Evolutionary conservation across 139 green algal genomes (phyloP), one percentile per base, ranked within the genome.

Genomic region (Micromonas commoda): DNA sequence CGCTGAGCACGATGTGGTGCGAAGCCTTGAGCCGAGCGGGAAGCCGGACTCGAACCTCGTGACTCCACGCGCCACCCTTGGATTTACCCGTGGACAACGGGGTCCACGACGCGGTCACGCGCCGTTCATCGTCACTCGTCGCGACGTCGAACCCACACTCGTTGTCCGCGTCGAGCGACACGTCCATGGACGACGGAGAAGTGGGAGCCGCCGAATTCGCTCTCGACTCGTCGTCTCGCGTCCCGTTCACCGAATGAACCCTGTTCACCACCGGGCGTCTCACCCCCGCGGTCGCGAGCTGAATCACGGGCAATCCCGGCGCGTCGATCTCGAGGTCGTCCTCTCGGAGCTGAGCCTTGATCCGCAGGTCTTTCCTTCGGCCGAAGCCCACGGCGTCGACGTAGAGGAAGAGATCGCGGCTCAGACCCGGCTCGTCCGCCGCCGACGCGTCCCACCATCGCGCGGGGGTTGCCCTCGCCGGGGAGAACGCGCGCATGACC

Each of bases 321-420:
- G 26, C 34, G 19, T 75, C 38, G 37, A 75, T 75, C 20, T 75
- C 38, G 2, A 75, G 29, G 29, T 75, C 68, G 38, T 75, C 68
- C n/a, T 75, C 68, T 32, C 68, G 16, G 23, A 75, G 37, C 21
- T 63, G 37, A 5, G 61, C 24, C 26, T 26, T 38, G 37, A 75
- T 37, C 37, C 68, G 68, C 31, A 61, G 21, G 53, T 75, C 68
- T 61, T 75, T 38, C 35, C 35, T 38, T 63, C 61, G 60, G 19
- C 68, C 37, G 21, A 75, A 53, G 5, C 53, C 68, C 1, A 75
- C 23, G 3, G 31, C 53, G 13, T 61, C n/a, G 16, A 75, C 38
- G 68, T 75, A 60, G 19, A 75, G 24, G 68, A 53, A 75, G 23
- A 75, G 3, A 21, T 75, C 68, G 37, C 68, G 37, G 37, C 37